Base-by-base conservation (phyloP, 305 asterid genomes). In the Ajuga reptans region DNA sequence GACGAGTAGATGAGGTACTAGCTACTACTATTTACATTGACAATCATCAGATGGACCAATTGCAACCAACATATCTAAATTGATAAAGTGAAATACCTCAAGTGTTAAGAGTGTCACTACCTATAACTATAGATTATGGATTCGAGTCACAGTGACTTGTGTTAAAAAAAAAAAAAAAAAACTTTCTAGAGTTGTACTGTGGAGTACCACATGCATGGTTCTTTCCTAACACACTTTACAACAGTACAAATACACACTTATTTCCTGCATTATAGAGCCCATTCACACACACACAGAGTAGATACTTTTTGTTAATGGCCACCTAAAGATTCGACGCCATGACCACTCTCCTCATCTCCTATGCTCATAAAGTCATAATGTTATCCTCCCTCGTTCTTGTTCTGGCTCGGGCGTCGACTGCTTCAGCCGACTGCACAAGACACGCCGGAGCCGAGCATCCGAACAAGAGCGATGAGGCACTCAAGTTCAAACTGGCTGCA, bases 401-500 rank as follows among this genome's bases (percentile, higher is more conserved):
- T n/a, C 29, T 53, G 0, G 9, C 65, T 33, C 78, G 78, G 0
- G 29, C 67, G 0, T n/a, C n/a, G n/a, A 2, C 79, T 2, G 72
- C 42, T 34, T 56, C 72, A 0, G 75, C 60, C 0, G 69, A 62
- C 1, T 74, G 78, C 75, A 42, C 65, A 4, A 76, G 83, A 39
- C 52, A 68, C 12, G 70, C 9, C 37, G 42, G 42, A 4, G 16
- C n/a, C 4, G 78, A 72, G 17, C 77, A 69, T 24, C 65, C 51
- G 0, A 18, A 75, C 56, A 73, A 10, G 36, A 46, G 10, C 24
- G 68, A 45, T 1, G 79, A 80, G 15, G 86, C 90, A 0, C 78
- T 88, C 29, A 86, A 80, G 75, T 82, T 75, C 73, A 86, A 88
- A 71, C 42, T 84, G 34, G 68, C 50, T 0, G 89, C 91, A 0